Conservation (phyloP, 2,329 filamentous ascomycete genomes). For the Beauveria sp. region DNA sequence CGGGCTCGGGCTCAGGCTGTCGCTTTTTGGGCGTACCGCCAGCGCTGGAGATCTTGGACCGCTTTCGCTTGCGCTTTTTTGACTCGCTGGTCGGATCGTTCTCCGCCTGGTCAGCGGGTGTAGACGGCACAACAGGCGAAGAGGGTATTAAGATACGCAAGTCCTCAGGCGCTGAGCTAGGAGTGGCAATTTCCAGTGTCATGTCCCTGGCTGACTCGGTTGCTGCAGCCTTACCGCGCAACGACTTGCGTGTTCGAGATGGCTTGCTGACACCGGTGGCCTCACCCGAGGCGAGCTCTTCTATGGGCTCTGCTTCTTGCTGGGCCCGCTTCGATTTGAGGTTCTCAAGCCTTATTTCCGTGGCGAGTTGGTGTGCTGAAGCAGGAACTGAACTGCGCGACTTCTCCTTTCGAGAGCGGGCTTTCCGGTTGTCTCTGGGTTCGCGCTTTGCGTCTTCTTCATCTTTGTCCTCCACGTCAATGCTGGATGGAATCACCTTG, state of each 20-base stretch:
- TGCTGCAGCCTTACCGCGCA: slow-evolving; percentile 5
- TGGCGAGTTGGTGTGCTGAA: not conserved
- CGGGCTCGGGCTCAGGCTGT: not conserved
- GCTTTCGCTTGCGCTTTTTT: slow-evolving; percentile 8
- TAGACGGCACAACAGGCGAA: not conserved
- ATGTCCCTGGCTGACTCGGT: not conserved
- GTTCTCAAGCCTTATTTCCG: not conserved
- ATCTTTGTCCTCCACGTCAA: not conserved
- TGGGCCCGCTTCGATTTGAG: not conserved
- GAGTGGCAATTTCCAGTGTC: not conserved
- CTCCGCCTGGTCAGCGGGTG: not conserved
- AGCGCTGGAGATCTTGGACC: not conserved
- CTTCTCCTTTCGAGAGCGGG: not conserved
- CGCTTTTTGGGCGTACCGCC: slow-evolving; percentile 5
- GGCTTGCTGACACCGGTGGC: not conserved
- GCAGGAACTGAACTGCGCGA: not conserved
- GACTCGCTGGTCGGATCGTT: not conserved
- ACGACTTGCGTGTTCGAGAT: slow-evolving; percentile 3
- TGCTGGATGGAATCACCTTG: slow-evolving; percentile 10
- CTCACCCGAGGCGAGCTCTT: not conserved
- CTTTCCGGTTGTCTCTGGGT: not conserved
- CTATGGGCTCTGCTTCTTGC: not conserved
- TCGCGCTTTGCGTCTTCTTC: not conserved
- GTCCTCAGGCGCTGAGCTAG: not conserved
- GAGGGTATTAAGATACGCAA: not conserved